Conservation (phyloP, 345 rosid genomes). For the Euphorbia peplus region DNA sequence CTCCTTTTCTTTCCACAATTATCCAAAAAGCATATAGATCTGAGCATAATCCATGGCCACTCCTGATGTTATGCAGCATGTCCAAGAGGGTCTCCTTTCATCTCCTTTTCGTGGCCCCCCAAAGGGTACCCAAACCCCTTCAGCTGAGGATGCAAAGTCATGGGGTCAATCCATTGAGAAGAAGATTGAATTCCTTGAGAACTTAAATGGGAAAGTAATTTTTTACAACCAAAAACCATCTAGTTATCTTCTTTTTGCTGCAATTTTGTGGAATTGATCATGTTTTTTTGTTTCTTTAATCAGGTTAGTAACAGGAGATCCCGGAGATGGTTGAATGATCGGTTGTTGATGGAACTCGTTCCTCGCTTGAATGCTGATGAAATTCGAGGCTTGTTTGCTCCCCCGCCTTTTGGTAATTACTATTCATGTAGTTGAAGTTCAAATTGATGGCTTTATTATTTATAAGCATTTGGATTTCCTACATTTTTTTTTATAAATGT, state of each 20-base stretch:
- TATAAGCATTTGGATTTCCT: not conserved
- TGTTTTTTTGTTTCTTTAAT: not conserved
- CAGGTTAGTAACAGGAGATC: slow-evolving; percentile 88
- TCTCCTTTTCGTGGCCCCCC: slow-evolving; percentile 43
- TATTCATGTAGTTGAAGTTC: slow-evolving; percentile 2
- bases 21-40: not conserved
- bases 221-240: not conserved
- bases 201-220: slow-evolving; percentile 68
- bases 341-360: slow-evolving; percentile 91
- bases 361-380: slow-evolving; percentile 85
- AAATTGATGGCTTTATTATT: not conserved
- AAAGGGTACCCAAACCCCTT: slow-evolving; percentile 32
- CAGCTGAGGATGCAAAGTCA: slow-evolving; percentile 54
- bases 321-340: slow-evolving; percentile 88
- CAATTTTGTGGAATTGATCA: not conserved
- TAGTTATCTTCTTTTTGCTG: not conserved
- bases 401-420: slow-evolving; percentile 90
- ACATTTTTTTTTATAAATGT: not conserved
- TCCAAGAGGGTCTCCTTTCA: slow-evolving; percentile 45
- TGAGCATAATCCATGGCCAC: slow-evolving; percentile 56
- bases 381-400: slow-evolving; percentile 94
- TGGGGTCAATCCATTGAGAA: slow-evolving; percentile 74
- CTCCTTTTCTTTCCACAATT: not conserved
- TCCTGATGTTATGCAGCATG: slow-evolving; percentile 53
- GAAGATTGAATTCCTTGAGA: slow-evolving; percentile 91